Percentiles rank a stretch among this genome's conserved stretches.
Evolutionary conservation across 176 grass and related monocot genomes (phyloP).

Genomic region (Microstegium vimineum): DNA sequence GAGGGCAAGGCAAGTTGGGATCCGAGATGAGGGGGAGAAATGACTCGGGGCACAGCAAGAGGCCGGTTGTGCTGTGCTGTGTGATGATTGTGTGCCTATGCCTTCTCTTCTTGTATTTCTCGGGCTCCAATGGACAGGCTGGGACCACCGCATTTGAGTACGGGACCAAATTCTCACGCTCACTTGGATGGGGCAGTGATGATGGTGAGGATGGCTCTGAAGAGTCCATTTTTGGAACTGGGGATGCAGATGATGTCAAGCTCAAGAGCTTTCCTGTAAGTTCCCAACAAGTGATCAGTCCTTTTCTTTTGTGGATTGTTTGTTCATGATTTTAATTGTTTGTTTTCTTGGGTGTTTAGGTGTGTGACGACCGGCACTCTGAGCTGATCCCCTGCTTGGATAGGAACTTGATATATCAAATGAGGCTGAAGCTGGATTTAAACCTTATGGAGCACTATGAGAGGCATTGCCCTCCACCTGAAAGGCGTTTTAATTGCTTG

Average conservation of each 20-base stretch:
- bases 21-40: slow-evolving; percentile 75
- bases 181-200: slow-evolving; percentile 68
- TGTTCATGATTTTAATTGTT: slow-evolving; percentile 19
- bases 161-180: slow-evolving; percentile 75
- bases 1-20: slow-evolving; percentile 30
- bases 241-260: slow-evolving; percentile 47
- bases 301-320: not conserved
- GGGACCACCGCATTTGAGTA: slow-evolving; percentile 61
- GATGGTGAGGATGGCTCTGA: slow-evolving; percentile 48
- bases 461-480: slow-evolving; percentile 89
- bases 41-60: slow-evolving; percentile 69
- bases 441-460: slow-evolving; percentile 99
- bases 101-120: slow-evolving; percentile 87
- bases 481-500: slow-evolving; percentile 90
- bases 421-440: slow-evolving; percentile 92
- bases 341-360: slow-evolving; percentile 36
- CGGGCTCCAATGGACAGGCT: slow-evolving; percentile 51
- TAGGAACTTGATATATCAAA: slow-evolving; percentile 99
- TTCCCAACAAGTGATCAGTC: not conserved
- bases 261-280: slow-evolving; percentile 89
- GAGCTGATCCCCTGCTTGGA: slow-evolving; percentile 98
- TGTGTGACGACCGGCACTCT: slow-evolving; percentile 89
- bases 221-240: slow-evolving; percentile 75
- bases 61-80: slow-evolving; percentile 50
- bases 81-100: slow-evolving; percentile 59